Evolutionary conservation across 2,329 filamentous ascomycete genomes (phyloP).

Genomic region (Arthrobotrys sphaeroides): DNA sequence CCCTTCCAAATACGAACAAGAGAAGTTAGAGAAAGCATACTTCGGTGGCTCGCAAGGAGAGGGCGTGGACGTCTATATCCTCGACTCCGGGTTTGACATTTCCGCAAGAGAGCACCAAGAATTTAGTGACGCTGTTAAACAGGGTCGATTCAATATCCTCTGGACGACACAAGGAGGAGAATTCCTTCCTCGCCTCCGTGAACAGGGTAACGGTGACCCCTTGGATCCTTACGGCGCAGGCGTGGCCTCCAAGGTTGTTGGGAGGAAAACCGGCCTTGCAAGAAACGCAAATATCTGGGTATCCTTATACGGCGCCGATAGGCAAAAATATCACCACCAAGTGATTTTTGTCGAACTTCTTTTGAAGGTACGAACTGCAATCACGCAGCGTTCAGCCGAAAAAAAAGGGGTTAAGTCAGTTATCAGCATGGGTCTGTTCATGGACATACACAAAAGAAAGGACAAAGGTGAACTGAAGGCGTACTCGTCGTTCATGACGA

Average conservation of each 20-base stretch:
- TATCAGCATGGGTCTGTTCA: background rate
- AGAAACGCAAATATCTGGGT: slow-evolving; percentile 1
- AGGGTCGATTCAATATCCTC: background rate
- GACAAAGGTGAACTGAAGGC: background rate
- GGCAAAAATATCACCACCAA: background rate
- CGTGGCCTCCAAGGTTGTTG: slow-evolving; percentile 20
- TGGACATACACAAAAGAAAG: background rate
- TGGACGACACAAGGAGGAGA: slow-evolving; percentile 8
- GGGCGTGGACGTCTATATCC: slow-evolving; percentile 30
- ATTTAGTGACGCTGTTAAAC: background rate
- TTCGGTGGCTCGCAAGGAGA: background rate
- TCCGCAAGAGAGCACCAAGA: background rate
- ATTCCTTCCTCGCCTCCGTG: background rate
- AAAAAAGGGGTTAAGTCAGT: slow-evolving; percentile 1
- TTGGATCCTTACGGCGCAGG: background rate
- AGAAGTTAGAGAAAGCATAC: background rate
- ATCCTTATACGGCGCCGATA: background rate
- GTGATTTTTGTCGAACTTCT: background rate
- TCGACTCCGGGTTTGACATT: slow-evolving; percentile 17
- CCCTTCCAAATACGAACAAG: background rate
- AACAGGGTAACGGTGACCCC: background rate
- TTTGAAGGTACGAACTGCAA: background rate
- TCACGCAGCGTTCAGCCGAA: background rate
- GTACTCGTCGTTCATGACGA: background rate
- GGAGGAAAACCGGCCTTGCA: slow-evolving; percentile 4